Conservation (phyloP, 2,329 filamentous ascomycete species). For the Macrophomina tecta region DNA sequence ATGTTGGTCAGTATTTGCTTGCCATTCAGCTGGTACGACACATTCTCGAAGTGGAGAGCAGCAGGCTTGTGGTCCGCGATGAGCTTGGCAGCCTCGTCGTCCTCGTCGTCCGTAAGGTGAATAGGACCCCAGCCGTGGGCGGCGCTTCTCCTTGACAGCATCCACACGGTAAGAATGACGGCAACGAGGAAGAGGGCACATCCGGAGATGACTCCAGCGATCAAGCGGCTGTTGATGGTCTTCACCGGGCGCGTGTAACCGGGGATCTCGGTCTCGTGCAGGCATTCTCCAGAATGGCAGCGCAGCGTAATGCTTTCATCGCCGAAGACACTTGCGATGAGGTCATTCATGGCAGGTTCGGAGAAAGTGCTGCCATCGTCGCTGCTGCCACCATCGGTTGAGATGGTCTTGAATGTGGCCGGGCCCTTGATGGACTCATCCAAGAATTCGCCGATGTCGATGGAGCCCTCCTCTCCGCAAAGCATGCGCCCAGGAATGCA, state of each 20-base stretch:
- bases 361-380: constrained; percentile 81
- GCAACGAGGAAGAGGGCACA: constrained; percentile 88
- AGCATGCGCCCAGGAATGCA: constrained; percentile 93
- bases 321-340: constrained; percentile 88
- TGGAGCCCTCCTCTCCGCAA: constrained; percentile 87
- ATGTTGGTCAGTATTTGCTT: constrained; percentile 83
- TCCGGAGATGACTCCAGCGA: constrained; percentile 88
- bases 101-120: constrained; percentile 80
- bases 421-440: constrained; percentile 83
- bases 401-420: constrained; percentile 77
- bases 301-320: constrained; percentile 85
- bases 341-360: constrained; percentile 88
- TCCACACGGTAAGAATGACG: constrained; percentile 84
- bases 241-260: constrained; percentile 89
- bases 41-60: constrained; percentile 84
- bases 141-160: constrained; percentile 76
- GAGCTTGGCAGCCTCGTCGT: constrained; percentile 81
- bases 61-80: constrained; percentile 92
- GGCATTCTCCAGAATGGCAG: constrained; percentile 87
- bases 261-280: constrained; percentile 90
- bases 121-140: constrained; percentile 71
- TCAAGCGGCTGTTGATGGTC: constrained; percentile 94
- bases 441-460: constrained; percentile 91
- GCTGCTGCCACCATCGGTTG: constrained; percentile 61
- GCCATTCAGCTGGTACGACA: constrained; percentile 85